phyloP scores from a whole-genome alignment of 2,329 filamentous ascomycete genomes.

The Pseudocercospora musae region DNA sequence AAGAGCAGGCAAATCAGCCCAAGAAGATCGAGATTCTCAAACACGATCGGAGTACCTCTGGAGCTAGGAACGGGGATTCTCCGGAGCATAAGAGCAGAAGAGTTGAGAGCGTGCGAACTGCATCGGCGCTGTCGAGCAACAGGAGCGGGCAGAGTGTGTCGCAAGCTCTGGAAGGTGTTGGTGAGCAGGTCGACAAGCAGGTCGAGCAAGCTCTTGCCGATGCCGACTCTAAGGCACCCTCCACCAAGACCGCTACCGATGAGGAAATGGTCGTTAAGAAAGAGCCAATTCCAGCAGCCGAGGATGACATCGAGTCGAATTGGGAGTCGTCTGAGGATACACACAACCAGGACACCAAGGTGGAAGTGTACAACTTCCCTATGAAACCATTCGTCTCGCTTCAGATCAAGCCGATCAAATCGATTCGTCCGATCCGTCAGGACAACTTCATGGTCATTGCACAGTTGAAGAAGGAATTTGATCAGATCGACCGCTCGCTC shows the following conservation, averaged over 20 bases:
- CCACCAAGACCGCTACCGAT: constrained; percentile 39
- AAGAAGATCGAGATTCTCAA: constrained; percentile 47
- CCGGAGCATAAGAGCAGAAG: constrained; percentile 39
- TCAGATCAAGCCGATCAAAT: constrained; percentile 59
- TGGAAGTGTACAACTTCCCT: constrained; percentile 85
- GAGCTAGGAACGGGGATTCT: constrained; percentile 28
- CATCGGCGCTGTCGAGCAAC: constrained; percentile 11
- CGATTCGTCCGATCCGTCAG: constrained; percentile 64
- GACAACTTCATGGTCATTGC: constrained; percentile 89
- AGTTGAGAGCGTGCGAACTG: constrained; percentile 12
- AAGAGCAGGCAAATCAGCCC: constrained; percentile 29
- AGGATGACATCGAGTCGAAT: constrained; percentile 62
- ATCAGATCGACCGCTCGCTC: constrained; percentile 91
- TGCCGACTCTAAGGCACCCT: constrained; percentile 45
- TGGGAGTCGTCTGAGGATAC: constrained; percentile 85
- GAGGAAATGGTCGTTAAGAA: constrained; percentile 57
- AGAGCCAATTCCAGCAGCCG: constrained; percentile 44
- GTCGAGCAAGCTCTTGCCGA: constrained; percentile 64
- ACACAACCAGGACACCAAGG: constrained; percentile 66
- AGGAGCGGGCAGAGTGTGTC: constrained; percentile 61
- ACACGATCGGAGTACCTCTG: constrained; percentile 41
- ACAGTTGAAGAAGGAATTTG: constrained; percentile 93
- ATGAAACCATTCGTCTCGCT: constrained; percentile 96
- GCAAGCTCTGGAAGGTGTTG: constrained; percentile 65
- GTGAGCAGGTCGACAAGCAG: constrained; percentile 56